Evolutionary conservation across 768 basidiomycete genomes (phyloP), one percentile per base, ranked within the genome.

Genomic region (Termitomyces sp.): DNA sequence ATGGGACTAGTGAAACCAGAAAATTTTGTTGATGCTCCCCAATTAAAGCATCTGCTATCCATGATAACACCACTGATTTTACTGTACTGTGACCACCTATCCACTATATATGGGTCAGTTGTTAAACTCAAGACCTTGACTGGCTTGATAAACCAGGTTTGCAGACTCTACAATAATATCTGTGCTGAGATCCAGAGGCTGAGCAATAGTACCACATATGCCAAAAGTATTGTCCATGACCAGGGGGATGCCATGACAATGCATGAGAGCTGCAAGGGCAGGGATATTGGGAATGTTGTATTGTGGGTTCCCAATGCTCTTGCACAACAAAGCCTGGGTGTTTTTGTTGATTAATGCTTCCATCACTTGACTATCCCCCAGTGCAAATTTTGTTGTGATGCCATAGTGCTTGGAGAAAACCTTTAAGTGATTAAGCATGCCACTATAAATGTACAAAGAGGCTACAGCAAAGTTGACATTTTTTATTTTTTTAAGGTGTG

Each of bases 151-250:
- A 11, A 54, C 58, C 47, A 59, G 51, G n/a, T 60, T 55, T 5
- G 61, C 60, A 14, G 49, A 69, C 68, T 49, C 48, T 72, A 80
- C 73, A 58, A 87, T 57, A 36, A 73, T 65, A 55, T 73, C 72
- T 25, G 70, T 69, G 2, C 72, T 70, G 31, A 64, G 62, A 15
- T 70, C 67, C 4, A 73, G 65, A 3, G 72, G 72, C 2, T 67
- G 59, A 25, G 68, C 63, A 9, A 72, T 56, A 56, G 81, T 81
- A 15, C 85, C 86, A 55, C 86, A 85, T 66, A 81, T 81, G n/a
- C 83, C 86, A 59, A 86, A 85, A 0, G 84, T 87, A 67, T 86
- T 87, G 63, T 86, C 85, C 0, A 88, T 86, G 17, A 89, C 81
- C 37, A 88, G 72, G 0, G 87, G 88, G 8, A 88, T 81, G 0